Base-by-base conservation (phyloP, 2,329 filamentous ascomycete genomes). In the Bipolaris cookei region DNA sequence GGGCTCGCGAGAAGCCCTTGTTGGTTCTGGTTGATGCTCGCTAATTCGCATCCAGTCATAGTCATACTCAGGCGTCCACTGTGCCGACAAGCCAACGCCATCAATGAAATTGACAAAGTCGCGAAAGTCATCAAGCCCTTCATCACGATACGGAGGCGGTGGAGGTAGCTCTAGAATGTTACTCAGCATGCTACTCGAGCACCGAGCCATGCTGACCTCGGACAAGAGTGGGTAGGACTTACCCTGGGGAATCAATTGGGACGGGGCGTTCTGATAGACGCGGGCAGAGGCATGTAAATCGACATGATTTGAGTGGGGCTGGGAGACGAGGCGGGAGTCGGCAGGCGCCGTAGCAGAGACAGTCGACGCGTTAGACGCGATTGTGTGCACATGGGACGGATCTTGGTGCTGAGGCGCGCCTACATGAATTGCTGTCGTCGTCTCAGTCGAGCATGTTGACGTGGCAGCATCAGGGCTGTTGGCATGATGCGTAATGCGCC, bases 31-130 rank as follows among this genome's bases (percentile, higher is more conserved):
- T 13, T 61, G 52, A 18, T 63, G 62, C 10, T 66, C 62, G 25
- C 61, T 61, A 21, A 65, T 42, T 18, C 63, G 65, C 53, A 70
- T 54, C 65, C 68, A 71, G 37, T 72, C 68, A 10, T 70, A 64
- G n/a, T 68, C 60, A 50, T 70, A 71, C 45, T 72, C 67, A 7
- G 69, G 69, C 6, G 69, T 71, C 68, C 69, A 72, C 45, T 71
- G 69, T 0, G 69, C 69, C 14, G 67, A 71, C 13, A 69, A 57
- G 3, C 69, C 69, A 10, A 72, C 69, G n/a, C 69, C 67, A 55
- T 72, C 69, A 39, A 72, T 72, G 54, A 72, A 72, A 44, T 72
- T 72, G 18, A 70, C 68, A 37, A 72, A 72, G 37, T 71, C 69
- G 25, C 69, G 67, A 39, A 72, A 72, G 20, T 72, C 69, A 23